A percentile compares a stretch with the other conserved stretches of the same genome.
Evolutionary conservation across 257 asterid genomes (phyloP).

Genomic region (Solanum phureja): DNA sequence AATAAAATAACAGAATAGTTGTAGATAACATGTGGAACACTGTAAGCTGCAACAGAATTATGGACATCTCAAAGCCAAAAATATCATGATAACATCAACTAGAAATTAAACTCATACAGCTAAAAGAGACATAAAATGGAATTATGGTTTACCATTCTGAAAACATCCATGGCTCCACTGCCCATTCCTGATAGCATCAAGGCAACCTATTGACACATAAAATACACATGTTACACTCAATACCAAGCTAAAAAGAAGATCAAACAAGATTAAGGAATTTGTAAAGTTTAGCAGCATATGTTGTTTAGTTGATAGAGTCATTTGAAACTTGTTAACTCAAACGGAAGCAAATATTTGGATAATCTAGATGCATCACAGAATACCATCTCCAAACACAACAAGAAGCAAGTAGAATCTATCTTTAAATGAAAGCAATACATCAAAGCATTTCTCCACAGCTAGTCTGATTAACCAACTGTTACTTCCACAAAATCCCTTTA

Average conservation of each 20-base stretch:
- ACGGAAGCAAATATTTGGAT: neutral
- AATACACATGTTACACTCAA: neutral
- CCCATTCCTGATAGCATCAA: slow-evolving; percentile 99
- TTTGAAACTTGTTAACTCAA: neutral
- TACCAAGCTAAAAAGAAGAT: neutral
- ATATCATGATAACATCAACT: too few species aligned
- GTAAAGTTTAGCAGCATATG: neutral
- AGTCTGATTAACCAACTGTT: neutral
- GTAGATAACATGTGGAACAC: neutral
- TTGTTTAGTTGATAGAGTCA: neutral
- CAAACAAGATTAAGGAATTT: neutral
- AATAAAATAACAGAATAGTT: neutral
- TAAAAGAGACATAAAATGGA: neutral
- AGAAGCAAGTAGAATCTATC: neutral
- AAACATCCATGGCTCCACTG: slow-evolving; percentile 65
- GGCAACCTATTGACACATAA: slow-evolving; percentile 53
- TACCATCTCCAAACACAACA: neutral
- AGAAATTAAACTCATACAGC: neutral
- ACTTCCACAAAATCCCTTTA: neutral
- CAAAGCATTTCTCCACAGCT: neutral
- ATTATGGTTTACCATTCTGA: slow-evolving; percentile 52
- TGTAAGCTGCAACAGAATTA: neutral
- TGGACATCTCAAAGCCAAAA: neutral
- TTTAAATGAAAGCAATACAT: neutral
- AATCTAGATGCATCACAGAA: neutral